These are phyloP conservation scores for Penicillium sp. DNA, from an alignment of 2,329 filamentous ascomycete genomes.

Conservation along the genomic window DNA sequence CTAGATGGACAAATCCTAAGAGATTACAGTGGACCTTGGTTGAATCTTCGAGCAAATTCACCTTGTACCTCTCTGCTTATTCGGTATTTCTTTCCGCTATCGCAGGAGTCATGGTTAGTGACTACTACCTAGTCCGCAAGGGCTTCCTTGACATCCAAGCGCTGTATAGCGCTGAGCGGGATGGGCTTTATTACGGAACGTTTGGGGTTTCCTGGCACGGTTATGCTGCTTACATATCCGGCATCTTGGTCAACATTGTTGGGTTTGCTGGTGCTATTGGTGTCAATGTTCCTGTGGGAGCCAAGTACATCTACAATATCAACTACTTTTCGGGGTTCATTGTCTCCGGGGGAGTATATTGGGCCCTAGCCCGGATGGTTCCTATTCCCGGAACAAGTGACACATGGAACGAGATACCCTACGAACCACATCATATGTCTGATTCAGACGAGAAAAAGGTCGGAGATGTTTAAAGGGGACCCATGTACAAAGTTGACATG, in stretches of 20 bases:
- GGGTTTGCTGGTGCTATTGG: constrained; percentile 81
- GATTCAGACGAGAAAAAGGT: constrained; percentile 20
- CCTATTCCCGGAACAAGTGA: constrained; percentile 71
- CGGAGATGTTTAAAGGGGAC: constrained; percentile 2
- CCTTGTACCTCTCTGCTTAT: constrained; percentile 81
- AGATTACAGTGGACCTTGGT: constrained; percentile 59
- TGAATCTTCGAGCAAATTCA: constrained; percentile 73
- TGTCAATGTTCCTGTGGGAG: constrained; percentile 64
- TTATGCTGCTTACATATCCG: constrained; percentile 73
- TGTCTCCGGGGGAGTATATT: constrained; percentile 64
- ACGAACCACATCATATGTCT: constrained; percentile 17
- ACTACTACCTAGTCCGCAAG: constrained; percentile 78
- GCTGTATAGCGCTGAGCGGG: constrained; percentile 65
- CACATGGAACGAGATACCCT: constrained; percentile 68
- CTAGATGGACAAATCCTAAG: background rate
- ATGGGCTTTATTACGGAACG: constrained; percentile 65
- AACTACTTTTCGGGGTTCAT: constrained; percentile 85
- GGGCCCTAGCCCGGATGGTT: constrained; percentile 61
- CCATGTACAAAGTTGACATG: background rate
- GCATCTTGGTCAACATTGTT: constrained; percentile 81
- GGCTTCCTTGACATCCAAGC: constrained; percentile 74
- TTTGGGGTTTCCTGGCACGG: constrained; percentile 74
- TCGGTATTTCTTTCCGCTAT: constrained; percentile 86
- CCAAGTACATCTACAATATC: constrained; percentile 77
- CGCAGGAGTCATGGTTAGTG: constrained; percentile 76